phyloP scores from a whole-genome alignment of 2,329 filamentous ascomycete species.

The Arthrobotrys megalospora region DNA sequence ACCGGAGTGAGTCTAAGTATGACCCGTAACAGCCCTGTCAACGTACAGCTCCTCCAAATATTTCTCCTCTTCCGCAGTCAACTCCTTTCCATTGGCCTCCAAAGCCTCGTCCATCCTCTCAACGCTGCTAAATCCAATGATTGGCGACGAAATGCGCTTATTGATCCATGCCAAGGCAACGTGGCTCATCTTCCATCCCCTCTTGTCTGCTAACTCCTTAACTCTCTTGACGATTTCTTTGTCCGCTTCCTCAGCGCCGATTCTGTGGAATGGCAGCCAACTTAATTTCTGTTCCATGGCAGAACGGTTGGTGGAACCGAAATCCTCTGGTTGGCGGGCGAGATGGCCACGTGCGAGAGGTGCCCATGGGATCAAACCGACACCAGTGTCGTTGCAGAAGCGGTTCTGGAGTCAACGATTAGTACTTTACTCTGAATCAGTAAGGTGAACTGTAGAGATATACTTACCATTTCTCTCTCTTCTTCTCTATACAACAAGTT shows the following conservation, averaged over 20 bases:
- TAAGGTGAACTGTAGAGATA: neutral
- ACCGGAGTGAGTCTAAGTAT: slow-evolving; percentile 43
- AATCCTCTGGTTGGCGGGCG: slow-evolving; percentile 64
- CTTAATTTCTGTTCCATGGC: slow-evolving; percentile 64
- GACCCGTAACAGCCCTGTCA: slow-evolving; percentile 70
- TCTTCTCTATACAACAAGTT: slow-evolving; percentile 76
- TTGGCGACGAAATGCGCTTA: slow-evolving; percentile 72
- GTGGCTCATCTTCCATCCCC: slow-evolving; percentile 75
- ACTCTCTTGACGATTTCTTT: slow-evolving; percentile 72
- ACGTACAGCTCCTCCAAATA: slow-evolving; percentile 76
- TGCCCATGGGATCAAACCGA: slow-evolving; percentile 69
- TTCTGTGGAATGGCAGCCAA: slow-evolving; percentile 66
- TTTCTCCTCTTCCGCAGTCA: slow-evolving; percentile 74
- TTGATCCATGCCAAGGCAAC: slow-evolving; percentile 77
- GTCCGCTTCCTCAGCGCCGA: slow-evolving; percentile 69
- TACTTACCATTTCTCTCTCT: slow-evolving; percentile 72
- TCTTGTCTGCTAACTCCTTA: slow-evolving; percentile 74
- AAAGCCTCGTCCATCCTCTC: slow-evolving; percentile 76
- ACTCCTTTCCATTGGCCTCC: slow-evolving; percentile 68
- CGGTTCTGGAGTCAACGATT: slow-evolving; percentile 58
- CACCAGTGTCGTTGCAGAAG: slow-evolving; percentile 69
- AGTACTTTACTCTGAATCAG: slow-evolving; percentile 8
- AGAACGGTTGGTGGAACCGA: slow-evolving; percentile 60
- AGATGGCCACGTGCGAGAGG: slow-evolving; percentile 67
- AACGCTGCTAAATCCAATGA: slow-evolving; percentile 75